Evolutionary conservation across 2,329 filamentous ascomycete species (phyloP).

Genomic region (Alternaria angustiovoidea): DNA sequence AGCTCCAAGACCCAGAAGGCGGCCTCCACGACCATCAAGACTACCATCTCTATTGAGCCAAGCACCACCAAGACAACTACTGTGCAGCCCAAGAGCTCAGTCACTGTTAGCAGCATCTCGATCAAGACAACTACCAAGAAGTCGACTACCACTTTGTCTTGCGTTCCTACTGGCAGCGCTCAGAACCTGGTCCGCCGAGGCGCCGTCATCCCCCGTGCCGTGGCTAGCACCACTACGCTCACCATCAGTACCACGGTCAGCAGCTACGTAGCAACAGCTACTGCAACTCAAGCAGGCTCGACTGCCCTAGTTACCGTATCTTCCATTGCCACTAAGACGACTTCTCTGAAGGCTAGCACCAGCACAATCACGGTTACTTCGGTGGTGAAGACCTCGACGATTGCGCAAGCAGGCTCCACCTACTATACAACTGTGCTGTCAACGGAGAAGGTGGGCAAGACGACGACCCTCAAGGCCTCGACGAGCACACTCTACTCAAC

Average conservation of each 20-base stretch:
- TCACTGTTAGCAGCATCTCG: constrained; percentile 28
- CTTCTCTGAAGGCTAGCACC: constrained; percentile 23
- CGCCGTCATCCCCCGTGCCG: constrained; percentile 24
- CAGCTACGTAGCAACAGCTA: constrained; percentile 28
- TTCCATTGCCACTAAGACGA: constrained; percentile 18
- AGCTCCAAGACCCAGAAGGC: constrained; percentile 26
- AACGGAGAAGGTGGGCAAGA: constrained; percentile 25
- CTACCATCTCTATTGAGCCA: constrained; percentile 18
- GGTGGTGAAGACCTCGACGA: constrained; percentile 28
- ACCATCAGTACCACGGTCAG: constrained; percentile 36
- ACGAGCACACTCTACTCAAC: constrained; percentile 24
- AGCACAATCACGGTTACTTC: constrained; percentile 31
- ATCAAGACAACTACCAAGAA: constrained; percentile 42
- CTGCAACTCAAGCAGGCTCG: constrained; percentile 21
- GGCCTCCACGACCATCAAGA: constrained; percentile 20
- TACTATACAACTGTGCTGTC: constrained; percentile 25
- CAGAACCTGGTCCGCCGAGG: constrained; percentile 23
- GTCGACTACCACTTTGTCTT: constrained; percentile 35
- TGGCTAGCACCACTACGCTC: constrained; percentile 29
- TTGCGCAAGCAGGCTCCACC: constrained; percentile 35
- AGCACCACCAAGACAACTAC: constrained; percentile 36
- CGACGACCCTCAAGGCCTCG: constrained; percentile 27
- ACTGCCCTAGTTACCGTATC: constrained; percentile 25
- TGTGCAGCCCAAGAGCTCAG: constrained; percentile 26
- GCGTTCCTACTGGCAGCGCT: constrained; percentile 34